Base-by-base conservation (phyloP, 108 stramenopile genomes). In the Parmales sp. region DNA sequence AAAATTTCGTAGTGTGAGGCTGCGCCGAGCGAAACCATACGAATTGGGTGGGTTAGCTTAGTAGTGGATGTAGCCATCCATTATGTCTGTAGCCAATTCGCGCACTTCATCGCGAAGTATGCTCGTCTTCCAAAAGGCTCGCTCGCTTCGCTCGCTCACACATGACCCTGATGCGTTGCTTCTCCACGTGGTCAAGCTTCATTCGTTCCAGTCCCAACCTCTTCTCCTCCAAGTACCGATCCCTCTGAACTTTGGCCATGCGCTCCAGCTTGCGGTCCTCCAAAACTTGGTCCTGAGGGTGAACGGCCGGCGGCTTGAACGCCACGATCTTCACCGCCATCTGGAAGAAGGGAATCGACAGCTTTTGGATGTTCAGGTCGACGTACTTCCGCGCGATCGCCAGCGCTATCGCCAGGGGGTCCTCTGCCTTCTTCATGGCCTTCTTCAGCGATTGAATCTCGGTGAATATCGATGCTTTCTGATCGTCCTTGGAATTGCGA, bases 1-100 rank as follows among this genome's bases (percentile, higher is more conserved):
- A 60, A 60, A 29, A 60, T 60, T 20, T 60, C 54, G 54, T 60
- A 20, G 54, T 60, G 54, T 0, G 54, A n/a, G n/a, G n/a, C n/a
- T n/a, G n/a, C n/a, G n/a, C n/a, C n/a, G n/a, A n/a, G n/a, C n/a
- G n/a, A n/a, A n/a, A n/a, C n/a, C n/a, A n/a, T n/a, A n/a, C n/a
- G n/a, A n/a, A n/a, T n/a, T n/a, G n/a, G n/a, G n/a, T n/a, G n/a
- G n/a, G n/a, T n/a, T n/a, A n/a, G n/a, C n/a, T n/a, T n/a, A n/a
- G n/a, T n/a, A n/a, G n/a, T n/a, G n/a, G n/a, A n/a, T n/a, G n/a
- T n/a, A n/a, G n/a, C n/a, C n/a, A n/a, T n/a, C n/a, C n/a, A n/a
- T n/a, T n/a, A n/a, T n/a, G n/a, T n/a, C n/a, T n/a, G n/a, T n/a
- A n/a, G n/a, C n/a, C n/a, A n/a, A n/a, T n/a, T n/a, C n/a, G n/a